A percentile compares a stretch with the other conserved stretches of the same genome.
Evolutionary conservation across 1,284 basidiomycete genomes (phyloP).

Genomic region (Pyrrhoderma lamaoense): DNA sequence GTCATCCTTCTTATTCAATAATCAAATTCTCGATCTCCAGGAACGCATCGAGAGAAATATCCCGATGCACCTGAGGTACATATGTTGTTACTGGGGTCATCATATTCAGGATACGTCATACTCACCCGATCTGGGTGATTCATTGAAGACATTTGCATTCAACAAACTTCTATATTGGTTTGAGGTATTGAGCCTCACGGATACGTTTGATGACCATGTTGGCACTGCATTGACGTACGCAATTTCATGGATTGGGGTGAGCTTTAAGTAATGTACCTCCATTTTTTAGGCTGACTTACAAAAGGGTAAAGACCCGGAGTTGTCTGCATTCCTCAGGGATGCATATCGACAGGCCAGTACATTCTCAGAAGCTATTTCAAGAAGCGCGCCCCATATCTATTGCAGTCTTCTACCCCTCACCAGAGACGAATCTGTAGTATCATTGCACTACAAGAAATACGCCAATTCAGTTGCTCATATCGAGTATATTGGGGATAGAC

Average conservation of each 20-base stretch:
- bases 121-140: not conserved
- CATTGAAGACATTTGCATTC: conserved; percentile 17
- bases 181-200: conserved; percentile 24
- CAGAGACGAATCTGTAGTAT: too few relatives aligned
- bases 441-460: too few relatives aligned
- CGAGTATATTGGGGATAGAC: too few relatives aligned
- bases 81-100: conserved; percentile 1
- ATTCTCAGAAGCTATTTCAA: not conserved
- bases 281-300: not conserved
- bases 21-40: conserved; percentile 1
- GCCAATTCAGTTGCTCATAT: too few relatives aligned
- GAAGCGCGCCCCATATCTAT: not conserved
- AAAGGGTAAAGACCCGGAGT: not conserved
- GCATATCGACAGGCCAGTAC: not conserved
- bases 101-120: conserved; percentile 1
- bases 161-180: conserved; percentile 24
- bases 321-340: not conserved
- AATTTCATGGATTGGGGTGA: not conserved
- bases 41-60: not conserved
- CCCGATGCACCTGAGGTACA: not conserved
- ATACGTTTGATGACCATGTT: not conserved
- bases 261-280: not conserved
- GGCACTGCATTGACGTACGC: not conserved
- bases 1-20: conserved; percentile 1
- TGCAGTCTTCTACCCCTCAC: too few relatives aligned